Base-by-base conservation (phyloP, 495 filamentous ascomycete genomes). In the Xylaria intraflava region DNA sequence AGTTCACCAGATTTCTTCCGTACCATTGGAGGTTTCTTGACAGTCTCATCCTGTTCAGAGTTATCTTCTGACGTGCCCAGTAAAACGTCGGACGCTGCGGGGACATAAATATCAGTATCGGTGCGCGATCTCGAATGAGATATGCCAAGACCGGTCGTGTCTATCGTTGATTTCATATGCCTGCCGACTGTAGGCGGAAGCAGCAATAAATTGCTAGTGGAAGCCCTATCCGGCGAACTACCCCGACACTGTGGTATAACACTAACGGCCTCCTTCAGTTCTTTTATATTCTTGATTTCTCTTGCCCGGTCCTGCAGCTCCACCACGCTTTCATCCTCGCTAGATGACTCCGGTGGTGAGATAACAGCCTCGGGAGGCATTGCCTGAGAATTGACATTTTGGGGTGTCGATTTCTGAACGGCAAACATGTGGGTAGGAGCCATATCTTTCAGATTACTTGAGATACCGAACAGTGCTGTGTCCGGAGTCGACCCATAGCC, bases 1-100 rank as follows among this genome's bases (percentile, higher is more conserved):
- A 97, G 79, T 69, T 98, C 93, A 22, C 93, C 93, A 35, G 93
- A 97, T 78, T 98, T 98, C 77, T 98, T 98, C 51, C 93, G 83
- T 47, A 98, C 83, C 84, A 97, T 89, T 19, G 83, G 83, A 19
- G 90, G 90, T 70, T 88, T 91, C 36, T 69, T 70, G 56, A 57
- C 74, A 49, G 84, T 80, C 23, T 84, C 84, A 40, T 86, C 84
- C 54, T 83, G 80, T 36, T 78, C 75, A 0, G 74, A 71, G 0
- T 82, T 83, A 31, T 85, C 81, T 20, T 86, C 83, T 0, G 85
- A 88, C 36, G 69, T 75, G 8, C 74, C 80, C 40, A 79, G 49
- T 3, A 79, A 72, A 29, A 76, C 79, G 51, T 83, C 80, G 22
- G 77, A 64, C 2, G 78, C 76, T 53, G 72, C 74, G 38, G 66